A percentile compares a stretch with the other conserved stretches of the same genome.
Conservation (phyloP, 2,329 filamentous ascomycete genomes). For the Sclerotiophoma versabilis region DNA sequence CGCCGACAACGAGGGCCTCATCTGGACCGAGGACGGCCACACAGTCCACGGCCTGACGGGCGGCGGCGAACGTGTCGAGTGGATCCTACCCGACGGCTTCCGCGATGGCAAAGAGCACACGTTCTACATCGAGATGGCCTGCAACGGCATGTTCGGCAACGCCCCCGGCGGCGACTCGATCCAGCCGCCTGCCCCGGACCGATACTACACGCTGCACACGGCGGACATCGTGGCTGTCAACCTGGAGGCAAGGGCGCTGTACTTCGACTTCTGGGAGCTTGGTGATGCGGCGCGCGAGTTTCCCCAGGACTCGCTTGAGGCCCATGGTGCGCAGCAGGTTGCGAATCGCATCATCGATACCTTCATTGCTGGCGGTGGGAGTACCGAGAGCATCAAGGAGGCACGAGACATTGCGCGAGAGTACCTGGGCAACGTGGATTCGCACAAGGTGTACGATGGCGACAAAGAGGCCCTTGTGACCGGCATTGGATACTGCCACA, state of each 20-base stretch:
- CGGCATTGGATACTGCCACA: constrained; percentile 95
- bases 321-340: constrained; percentile 83
- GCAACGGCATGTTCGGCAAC: constrained; percentile 98
- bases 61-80: constrained; percentile 85
- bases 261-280: constrained; percentile 96
- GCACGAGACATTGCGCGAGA: constrained; percentile 82
- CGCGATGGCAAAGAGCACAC: constrained; percentile 85
- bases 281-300: constrained; percentile 91
- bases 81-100: constrained; percentile 83
- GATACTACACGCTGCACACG: constrained; percentile 75
- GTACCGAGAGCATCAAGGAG: constrained; percentile 75
- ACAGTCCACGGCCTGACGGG: constrained; percentile 92
- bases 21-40: constrained; percentile 90
- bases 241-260: constrained; percentile 79
- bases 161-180: constrained; percentile 83
- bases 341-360: constrained; percentile 89
- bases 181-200: constrained; percentile 86
- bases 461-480: constrained; percentile 79
- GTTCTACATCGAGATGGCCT: constrained; percentile 98
- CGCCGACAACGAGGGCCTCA: constrained; percentile 88
- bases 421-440: constrained; percentile 84
- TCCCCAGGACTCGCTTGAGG: constrained; percentile 84
- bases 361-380: constrained; percentile 80
- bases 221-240: constrained; percentile 92
- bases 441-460: constrained; percentile 80